Evolutionary conservation across 306 rosid genomes (phyloP), one percentile per base, ranked within the genome.

Genomic region (Sechiopsis laciniata): DNA sequence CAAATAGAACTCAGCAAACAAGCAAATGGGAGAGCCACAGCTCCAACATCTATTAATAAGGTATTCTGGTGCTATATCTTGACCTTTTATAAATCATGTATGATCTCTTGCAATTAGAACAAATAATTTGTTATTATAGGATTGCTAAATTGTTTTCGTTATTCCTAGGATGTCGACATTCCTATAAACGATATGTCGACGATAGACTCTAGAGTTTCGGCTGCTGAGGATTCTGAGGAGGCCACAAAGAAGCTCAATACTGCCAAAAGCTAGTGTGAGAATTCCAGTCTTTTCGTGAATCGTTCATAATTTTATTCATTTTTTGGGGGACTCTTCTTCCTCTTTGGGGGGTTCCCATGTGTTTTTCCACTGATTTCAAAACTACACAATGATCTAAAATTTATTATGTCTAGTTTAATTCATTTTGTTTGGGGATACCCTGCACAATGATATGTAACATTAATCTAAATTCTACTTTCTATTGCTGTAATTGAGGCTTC

Each of bases 1-100:
- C 95, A 95, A 85, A 89, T 95, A 80, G 90, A 91, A 76, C 96
- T 95, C 48, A 90, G 91, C 16, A 89, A 87, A 78, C 92, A 78
- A 84, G 80, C 89, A 56, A 84, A 53, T 55, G 66, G 71, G 71
- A 78, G 82, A 73, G 74, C 83, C 57, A 55, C 76, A 63, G 71
- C 78, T 63, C 81, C 91, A n/a, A 50, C 79, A 65, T 69, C 91
- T 48, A 81, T 72, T 26, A 32, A 77, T 22, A 88, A 89, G 94
- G 97, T 91, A 89, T 73, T 26, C 29, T 26, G 29, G 2, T 26
- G 29, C 29, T 26, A 26, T 26, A n/a, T n/a, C n/a, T n/a, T n/a
- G 29, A 26, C 29, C 29, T 26, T 5, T 40, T 40, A 40, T 40
- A 5, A 4, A 40, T 40, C 8, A 26, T 32, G 48, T 42, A 42